Base-by-base conservation (phyloP, 495 filamentous ascomycete genomes). In the Thozetella sp. region DNA sequence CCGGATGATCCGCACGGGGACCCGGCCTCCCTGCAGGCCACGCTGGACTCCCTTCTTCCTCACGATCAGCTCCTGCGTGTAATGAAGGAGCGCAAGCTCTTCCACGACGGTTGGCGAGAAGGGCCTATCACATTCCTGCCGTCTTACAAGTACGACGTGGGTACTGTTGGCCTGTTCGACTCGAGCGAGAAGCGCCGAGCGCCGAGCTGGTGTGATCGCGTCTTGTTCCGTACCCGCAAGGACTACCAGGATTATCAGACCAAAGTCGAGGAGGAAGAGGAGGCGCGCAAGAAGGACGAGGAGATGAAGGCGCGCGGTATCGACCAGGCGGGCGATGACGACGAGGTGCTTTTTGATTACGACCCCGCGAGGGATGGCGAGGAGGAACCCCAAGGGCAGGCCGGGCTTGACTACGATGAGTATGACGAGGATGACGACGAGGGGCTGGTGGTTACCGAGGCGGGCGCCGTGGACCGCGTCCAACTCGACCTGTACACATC, bases 171-270 rank as follows among this genome's bases (percentile, higher is more conserved):
- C 2, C 82, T 90, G 58, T 98, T 97, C 69, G 96, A 99, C 74
- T 90, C 93, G 0, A 96, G 92, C 60, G 96, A 97, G 64, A 99
- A 98, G 79, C 86, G 88, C 53, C 82, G 96, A 53, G 89, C 90
- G 15, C 96, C 96, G 3, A 96, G 93, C 69, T 99, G 94, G 94
- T 99, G 96, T 70, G 96, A 99, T 73, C 88, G 96, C n/a, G 93
- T 99, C 50, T 74, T 99, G 0, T 99, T 84, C 66, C 84, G 93
- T 30, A 91, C 91, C 1, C 85, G 88, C 37, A 84, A 79, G 53
- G 89, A 93, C 63, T 87, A 81, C 57, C 69, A 88, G 2, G 81
- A 78, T n/a, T 91, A 93, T 65, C 86, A 93, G n/a, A 77, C 75
- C 54, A 88, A 85, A 57, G 67, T 81, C 2, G 77, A 80, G 55